These are phyloP conservation scores for Fusarium goolgardi DNA, from an alignment of 2,329 filamentous ascomycete species.

Conservation along the genomic window DNA sequence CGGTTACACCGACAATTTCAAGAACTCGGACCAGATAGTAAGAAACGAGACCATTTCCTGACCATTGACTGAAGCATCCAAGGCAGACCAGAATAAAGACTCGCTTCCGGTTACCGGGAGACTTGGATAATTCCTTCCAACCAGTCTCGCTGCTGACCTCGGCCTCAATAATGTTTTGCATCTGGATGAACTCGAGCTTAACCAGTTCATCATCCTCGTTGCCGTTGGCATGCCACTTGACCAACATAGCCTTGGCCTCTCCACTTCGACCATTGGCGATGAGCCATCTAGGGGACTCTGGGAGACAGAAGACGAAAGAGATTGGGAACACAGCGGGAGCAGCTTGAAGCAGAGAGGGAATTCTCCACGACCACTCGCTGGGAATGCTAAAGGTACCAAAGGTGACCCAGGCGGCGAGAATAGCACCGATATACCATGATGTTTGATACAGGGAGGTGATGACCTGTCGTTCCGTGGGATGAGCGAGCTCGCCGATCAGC, in stretches of 20 bases:
- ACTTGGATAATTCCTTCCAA: conserved; percentile 20
- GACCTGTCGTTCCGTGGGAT: conserved; percentile 65
- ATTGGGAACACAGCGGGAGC: conserved; percentile 33
- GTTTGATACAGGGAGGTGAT: conserved; percentile 65
- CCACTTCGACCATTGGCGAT: conserved; percentile 54
- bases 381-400: conserved; percentile 53
- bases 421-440: conserved; percentile 59
- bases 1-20: conserved; percentile 17
- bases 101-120: conserved; percentile 23
- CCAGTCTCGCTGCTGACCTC: conserved; percentile 26
- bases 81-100: conserved; percentile 23
- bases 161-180: conserved; percentile 30
- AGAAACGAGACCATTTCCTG: conserved; percentile 24
- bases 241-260: conserved; percentile 48
- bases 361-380: conserved; percentile 50
- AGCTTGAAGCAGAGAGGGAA: conserved; percentile 46
- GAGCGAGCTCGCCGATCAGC: conserved; percentile 65
- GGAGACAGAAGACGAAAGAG: conserved; percentile 60
- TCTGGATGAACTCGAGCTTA: conserved; percentile 30
- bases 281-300: conserved; percentile 72
- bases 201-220: conserved; percentile 10
- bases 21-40: conserved; percentile 26
- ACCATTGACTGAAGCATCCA: conserved; percentile 39
- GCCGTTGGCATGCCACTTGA: conserved; percentile 24
- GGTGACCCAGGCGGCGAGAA: conserved; percentile 57